Base-by-base conservation (phyloP, 306 rosid species). In the Gillenia trifoliata region DNA sequence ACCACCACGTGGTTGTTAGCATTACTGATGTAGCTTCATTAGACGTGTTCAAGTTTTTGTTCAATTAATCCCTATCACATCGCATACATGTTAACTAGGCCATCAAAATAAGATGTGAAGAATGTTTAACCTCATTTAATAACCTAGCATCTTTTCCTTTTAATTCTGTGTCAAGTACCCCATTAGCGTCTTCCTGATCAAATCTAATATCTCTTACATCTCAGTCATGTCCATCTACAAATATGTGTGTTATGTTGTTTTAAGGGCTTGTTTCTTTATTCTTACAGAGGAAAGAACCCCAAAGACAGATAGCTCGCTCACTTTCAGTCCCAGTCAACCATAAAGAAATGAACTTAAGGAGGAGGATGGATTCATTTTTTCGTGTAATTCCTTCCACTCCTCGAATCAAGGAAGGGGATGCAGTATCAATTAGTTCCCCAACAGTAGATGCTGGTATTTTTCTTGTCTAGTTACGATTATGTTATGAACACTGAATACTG, bases 331-430 rank as follows among this genome's bases (percentile, higher is more conserved):
- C 99, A 29, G 82, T 89, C 40, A 82, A 83, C 77, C 71, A 43
- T 74, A 81, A 90, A 68, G 88, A 83, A 19, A 86, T 80, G 79
- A 69, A 65, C 82, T 67, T 86, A 41, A 79, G 89, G 87, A 79
- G 89, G 87, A 95, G 82, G 79, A 86, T 83, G 85, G 98, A 95
- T 79, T 83, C 87, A 1, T 88, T 84, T 84, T 92, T 85, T 67
- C 98, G 99, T n/a, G 80, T 95, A 31, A 77, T 95, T 81, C 89
- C 91, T 70, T 95, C 98, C 34, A 95, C 96, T 73, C 97, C 99
- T 60, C 92, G 75, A 52, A 79, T 78, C 26, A 90, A 86, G 81
- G 90, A 85, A 70, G 78, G 78, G 31, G 87, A 73, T 57, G 83
- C 61, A 47, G 40, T 76, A 75, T 70, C 75, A 36, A 76, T 67